Evolutionary conservation across 257 asterid genomes (phyloP), one percentile per base, ranked within the genome.

Genomic region (Solanum paucissectum): DNA sequence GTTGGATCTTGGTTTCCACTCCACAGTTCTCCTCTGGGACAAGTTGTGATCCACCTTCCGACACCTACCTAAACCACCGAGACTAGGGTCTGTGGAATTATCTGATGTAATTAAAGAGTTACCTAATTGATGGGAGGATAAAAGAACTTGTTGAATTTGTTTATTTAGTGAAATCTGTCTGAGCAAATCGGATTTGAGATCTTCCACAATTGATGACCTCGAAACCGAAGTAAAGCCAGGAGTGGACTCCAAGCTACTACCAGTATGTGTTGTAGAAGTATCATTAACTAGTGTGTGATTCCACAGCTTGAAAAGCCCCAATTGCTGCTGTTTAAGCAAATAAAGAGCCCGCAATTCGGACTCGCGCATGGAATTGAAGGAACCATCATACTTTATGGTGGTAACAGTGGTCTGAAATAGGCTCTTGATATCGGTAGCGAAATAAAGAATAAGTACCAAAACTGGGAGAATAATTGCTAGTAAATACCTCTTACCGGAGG

Each of bases 1-100:
- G 89, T 92, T 87, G 8, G 95, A 77, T 87, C 88, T 94, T 27
- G 99, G 99, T 76, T 95, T 94, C 99, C 99, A 97, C 49, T 95
- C 98, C 12, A 94, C 88, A 23, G 95, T 96, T 89, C 77, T 95
- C 94, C 97, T 94, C 83, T 91, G 92, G 0, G 93, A 87, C 5
- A 93, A 87, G 89, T 90, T 92, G 92, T 89, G 98, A 88, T 96
- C 98, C 88, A 92, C 95, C 93, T 91, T 94, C 86, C 87, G 66
- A 83, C 99, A 97, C 88, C 90, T 89, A 86, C 52, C 90, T 94
- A 93, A 91, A 88, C 87, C 95, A 13, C 90, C 87, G 25, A 90
- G 84, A 87, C 89, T 87, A 8, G 92, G 60, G 84, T 96, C 98
- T n/a, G 98, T 91, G 79, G 77, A 74, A 90, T 94, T 95, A 85